Evolutionary conservation across 2,329 filamentous ascomycete species (phyloP), one percentile per base, ranked within the genome.

Genomic region (Trichoderma harzianum): DNA sequence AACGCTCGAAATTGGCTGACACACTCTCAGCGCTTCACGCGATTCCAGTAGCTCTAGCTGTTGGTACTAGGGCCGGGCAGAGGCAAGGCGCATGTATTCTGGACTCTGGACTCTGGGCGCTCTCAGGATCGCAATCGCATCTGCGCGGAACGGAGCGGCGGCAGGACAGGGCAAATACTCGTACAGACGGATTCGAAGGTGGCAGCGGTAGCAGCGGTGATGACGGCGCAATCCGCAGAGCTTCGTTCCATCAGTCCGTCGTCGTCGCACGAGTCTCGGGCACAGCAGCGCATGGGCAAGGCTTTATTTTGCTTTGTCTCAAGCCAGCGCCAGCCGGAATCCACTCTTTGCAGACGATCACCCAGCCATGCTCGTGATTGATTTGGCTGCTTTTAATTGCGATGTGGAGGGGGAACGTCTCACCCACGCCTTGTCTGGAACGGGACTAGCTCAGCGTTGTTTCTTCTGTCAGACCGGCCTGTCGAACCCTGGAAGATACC

Each of bases 181-280:
- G 7, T n/a, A 47, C 8, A 21, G 34, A 16, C 24, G 21, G 18
- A 16, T 14, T n/a, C 34, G 6, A 67, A 26, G 51, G 3, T 5
- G 43, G 21, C 57, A 21, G 67, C 14, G 55, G 10, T 30, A 24
- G 36, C 26, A 26, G 55, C 57, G 55, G 36, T 62, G 57, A 36
- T 62, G 57, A 69, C 57, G 67, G 67, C 39, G 67, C 67, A 24
- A 53, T 62, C 30, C 57, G 67, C 67, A 62, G 28, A 30, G 36
- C 28, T 62, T 69, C 39, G 67, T 71, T 71, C 69, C 69, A 71
- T 71, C 63, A 53, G 28, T 30, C 36, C 14, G 62, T n/a, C 43
- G 18, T 47, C 4, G 43, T 36, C 34, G 34, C 34, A 36, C 34
- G 34, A 36, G 34, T 21, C 43, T 47, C 18, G 34, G 36, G 36